A percentile compares a stretch with the other conserved stretches of the same genome.
Conservation (phyloP, 345 rosid species). For the Murraya koenigii region DNA sequence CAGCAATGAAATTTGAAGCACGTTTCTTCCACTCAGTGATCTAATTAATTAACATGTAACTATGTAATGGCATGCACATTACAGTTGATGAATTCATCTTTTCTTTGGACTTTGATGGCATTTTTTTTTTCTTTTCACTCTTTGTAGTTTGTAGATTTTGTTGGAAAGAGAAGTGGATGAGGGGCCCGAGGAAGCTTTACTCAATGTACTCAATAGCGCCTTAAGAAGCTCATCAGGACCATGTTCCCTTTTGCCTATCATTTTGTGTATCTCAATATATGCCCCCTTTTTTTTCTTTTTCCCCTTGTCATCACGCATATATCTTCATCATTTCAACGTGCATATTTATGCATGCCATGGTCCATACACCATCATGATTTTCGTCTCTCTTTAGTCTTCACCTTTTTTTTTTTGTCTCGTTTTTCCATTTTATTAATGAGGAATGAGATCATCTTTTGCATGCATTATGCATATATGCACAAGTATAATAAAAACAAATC, state of each 20-base stretch:
- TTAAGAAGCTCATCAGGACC: conserved; percentile 1
- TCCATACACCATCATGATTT: not conserved
- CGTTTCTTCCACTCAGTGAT: conserved; percentile 4
- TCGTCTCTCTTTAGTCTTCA: not conserved
- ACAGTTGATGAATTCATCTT: not conserved
- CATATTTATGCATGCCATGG: not conserved
- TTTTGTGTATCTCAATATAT: conserved; percentile 12
- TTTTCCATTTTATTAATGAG: too few species aligned
- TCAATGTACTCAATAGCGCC: not conserved
- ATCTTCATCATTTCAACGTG: conserved; percentile 11
- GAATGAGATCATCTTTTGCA: not conserved
- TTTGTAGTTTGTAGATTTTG: not conserved
- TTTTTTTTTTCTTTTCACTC: not conserved
- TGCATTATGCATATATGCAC: not conserved
- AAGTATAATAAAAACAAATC: not conserved
- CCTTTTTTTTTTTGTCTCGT: too few species aligned
- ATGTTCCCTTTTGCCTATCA: not conserved
- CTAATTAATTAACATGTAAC: not conserved
- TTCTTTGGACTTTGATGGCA: too few species aligned
- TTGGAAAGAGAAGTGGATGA: not conserved
- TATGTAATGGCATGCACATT: not conserved
- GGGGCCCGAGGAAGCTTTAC: not conserved
- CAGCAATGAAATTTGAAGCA: not conserved
- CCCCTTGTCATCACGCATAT: not conserved
- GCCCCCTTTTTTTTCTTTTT: not conserved